phyloP scores from a whole-genome alignment of 2,329 filamentous ascomycete genomes.

The Phialophora tarda region DNA sequence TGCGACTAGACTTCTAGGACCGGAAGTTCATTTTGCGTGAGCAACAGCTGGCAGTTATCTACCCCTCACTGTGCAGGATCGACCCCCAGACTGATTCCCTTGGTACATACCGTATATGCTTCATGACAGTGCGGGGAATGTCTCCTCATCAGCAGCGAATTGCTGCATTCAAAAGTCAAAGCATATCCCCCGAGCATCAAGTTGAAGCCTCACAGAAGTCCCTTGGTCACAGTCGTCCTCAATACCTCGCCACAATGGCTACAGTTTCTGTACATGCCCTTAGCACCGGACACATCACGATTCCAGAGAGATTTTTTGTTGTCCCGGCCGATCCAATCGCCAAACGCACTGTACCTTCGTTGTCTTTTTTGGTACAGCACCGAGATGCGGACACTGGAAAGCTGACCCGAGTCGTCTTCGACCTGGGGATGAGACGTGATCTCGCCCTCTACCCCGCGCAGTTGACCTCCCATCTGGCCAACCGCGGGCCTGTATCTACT shows the following conservation, averaged over 20 bases:
- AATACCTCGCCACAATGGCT: slow-evolving; percentile 23
- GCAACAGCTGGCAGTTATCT: neutral
- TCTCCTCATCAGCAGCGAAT: slow-evolving; percentile 9
- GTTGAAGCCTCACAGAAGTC: neutral
- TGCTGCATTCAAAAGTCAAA: neutral
- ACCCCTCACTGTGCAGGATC: neutral
- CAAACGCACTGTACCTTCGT: slow-evolving; percentile 41
- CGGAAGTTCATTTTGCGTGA: neutral
- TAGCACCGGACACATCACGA: slow-evolving; percentile 41
- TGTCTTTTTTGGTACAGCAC: slow-evolving; percentile 45
- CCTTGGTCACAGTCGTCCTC: neutral
- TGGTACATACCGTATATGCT: neutral
- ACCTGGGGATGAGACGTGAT: slow-evolving; percentile 44
- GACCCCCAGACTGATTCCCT: neutral
- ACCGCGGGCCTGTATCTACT: slow-evolving; percentile 39
- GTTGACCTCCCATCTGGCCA: slow-evolving; percentile 40
- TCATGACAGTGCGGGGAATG: slow-evolving; percentile 11
- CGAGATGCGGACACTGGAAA: slow-evolving; percentile 24
- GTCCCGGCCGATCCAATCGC: slow-evolving; percentile 38
- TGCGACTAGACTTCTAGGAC: neutral
- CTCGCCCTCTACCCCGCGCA: slow-evolving; percentile 36
- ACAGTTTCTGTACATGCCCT: slow-evolving; percentile 49
- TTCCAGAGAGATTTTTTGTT: slow-evolving; percentile 42
- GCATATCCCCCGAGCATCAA: slow-evolving; percentile 1
- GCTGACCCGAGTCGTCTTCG: slow-evolving; percentile 40